These are phyloP conservation scores for Lactuca sativa DNA, from an alignment of 129 eudicot genomes.

Conservation along the genomic window DNA sequence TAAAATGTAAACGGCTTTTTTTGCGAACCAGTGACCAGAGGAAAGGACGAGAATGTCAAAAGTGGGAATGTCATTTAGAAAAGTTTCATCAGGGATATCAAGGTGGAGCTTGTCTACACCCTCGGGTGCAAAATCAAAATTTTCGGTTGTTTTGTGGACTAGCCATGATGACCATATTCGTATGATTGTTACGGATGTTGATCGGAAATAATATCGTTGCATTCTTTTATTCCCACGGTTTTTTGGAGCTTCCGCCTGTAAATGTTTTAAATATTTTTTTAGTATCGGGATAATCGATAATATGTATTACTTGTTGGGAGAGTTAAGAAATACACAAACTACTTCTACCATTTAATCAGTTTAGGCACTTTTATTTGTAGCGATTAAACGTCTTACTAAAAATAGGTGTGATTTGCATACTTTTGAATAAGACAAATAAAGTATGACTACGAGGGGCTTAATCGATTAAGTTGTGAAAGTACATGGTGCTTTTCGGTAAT, in stretches of 20 bases:
- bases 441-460: neutral
- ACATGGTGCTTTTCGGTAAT: no score
- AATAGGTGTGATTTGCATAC: no score
- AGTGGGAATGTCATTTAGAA: constrained; percentile 48
- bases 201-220: constrained; percentile 74
- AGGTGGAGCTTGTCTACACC: constrained; percentile 78
- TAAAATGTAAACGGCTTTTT: constrained; percentile 61
- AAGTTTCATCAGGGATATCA: constrained; percentile 67
- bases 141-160: constrained; percentile 59
- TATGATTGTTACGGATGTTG: constrained; percentile 67
- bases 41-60: constrained; percentile 79
- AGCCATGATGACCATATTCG: constrained; percentile 99
- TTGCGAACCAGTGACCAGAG: constrained; percentile 96
- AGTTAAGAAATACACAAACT: no score
- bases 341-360: no score
- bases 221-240: constrained; percentile 76
- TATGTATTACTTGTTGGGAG: no score
- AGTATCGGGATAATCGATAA: neutral
- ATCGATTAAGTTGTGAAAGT: neutral
- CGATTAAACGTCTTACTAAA: no score
- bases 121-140: constrained; percentile 63
- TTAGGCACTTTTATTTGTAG: no score
- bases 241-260: constrained; percentile 74
- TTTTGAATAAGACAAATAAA: neutral
- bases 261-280: constrained; percentile 2